Evolutionary conservation across 139 green algal species (phyloP).

Genomic region (Spirogloea muscicola): DNA sequence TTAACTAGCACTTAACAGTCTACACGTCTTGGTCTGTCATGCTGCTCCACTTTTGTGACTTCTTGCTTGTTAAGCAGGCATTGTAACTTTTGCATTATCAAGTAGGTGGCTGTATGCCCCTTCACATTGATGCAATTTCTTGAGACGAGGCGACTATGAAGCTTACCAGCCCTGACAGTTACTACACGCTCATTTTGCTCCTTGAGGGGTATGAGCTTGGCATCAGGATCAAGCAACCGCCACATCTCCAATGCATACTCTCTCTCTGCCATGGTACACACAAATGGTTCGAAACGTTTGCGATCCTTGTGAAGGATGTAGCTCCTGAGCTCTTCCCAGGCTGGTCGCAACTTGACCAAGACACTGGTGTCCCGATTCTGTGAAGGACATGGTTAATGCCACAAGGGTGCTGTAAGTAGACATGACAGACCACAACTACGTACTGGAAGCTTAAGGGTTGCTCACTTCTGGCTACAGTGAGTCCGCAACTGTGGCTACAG

Average conservation of each 20-base stretch:
- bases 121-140: neutral
- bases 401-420: no score
- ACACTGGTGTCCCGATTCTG: constrained; percentile 45
- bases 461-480: no score
- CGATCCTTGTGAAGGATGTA: constrained; percentile 31
- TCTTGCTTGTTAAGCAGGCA: no score
- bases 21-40: no score
- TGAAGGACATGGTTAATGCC: no score
- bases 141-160: neutral
- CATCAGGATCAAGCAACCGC: constrained; percentile 43
- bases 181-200: constrained; percentile 24
- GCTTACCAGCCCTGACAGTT: constrained; percentile 30
- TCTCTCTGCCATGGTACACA: constrained; percentile 51
- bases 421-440: no score
- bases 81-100: neutral
- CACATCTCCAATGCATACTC: constrained; percentile 53
- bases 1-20: neutral
- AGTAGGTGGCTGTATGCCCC: neutral
- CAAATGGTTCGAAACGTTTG: constrained; percentile 45
- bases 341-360: constrained; percentile 27
- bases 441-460: no score
- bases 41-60: no score
- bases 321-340: constrained; percentile 38
- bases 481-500: no score
- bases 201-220: constrained; percentile 20